Percentiles rank a stretch among this genome's conserved stretches.
Conservation (phyloP, 352 stramenopile genomes). For the Pythium graminicola region DNA sequence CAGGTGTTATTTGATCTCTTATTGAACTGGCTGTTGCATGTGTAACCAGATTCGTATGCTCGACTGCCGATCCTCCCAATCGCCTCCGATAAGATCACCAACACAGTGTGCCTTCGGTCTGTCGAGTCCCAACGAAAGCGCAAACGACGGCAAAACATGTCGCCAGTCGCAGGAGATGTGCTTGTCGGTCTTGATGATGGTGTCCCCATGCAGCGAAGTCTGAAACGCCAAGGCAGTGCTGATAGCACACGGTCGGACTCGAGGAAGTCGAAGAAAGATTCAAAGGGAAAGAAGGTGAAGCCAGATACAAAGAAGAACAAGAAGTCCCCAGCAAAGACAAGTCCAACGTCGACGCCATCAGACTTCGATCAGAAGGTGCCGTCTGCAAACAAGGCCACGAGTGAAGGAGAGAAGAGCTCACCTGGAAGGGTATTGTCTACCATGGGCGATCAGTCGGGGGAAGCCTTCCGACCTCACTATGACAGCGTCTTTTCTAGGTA, state of each 20-base stretch:
- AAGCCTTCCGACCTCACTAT: constrained; percentile 45
- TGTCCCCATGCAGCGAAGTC: neutral
- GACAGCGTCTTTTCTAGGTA: constrained; percentile 64
- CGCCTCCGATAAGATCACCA: constrained; percentile 46
- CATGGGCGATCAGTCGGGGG: neutral
- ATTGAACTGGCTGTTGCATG: neutral
- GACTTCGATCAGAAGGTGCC: constrained; percentile 7
- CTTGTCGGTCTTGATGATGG: neutral
- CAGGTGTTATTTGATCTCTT: neutral
- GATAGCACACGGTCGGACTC: constrained; percentile 22
- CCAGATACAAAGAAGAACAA: constrained; percentile 31
- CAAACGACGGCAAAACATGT: constrained; percentile 29
- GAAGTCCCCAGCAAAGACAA: constrained; percentile 26
- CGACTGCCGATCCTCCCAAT: constrained; percentile 52
- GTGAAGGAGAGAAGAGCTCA: constrained; percentile 4
- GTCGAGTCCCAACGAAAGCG: constrained; percentile 44
- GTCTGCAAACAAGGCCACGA: constrained; percentile 12
- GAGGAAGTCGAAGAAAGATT: constrained; percentile 44
- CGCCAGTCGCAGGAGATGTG: constrained; percentile 7
- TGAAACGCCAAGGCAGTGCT: constrained; percentile 12
- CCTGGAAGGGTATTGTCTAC: neutral
- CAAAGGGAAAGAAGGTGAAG: constrained; percentile 31
- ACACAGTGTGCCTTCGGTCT: constrained; percentile 29
- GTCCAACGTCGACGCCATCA: constrained; percentile 1
- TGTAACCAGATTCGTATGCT: constrained; percentile 31